Evolutionary conservation across 2,329 filamentous ascomycete genomes (phyloP).

Genomic region (Pestalotiopsis sp.): DNA sequence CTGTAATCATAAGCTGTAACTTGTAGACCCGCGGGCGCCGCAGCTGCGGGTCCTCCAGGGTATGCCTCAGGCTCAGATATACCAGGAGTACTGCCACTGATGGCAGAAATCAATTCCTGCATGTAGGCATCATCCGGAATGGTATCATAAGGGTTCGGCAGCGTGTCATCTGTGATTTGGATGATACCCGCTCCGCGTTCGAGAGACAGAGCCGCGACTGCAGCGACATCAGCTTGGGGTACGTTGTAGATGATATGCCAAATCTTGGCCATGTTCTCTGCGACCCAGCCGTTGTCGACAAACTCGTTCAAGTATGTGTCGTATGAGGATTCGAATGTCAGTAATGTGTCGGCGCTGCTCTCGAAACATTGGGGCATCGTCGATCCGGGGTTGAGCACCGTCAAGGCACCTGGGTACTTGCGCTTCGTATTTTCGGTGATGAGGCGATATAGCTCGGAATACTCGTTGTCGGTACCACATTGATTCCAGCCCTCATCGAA

Average conservation of each 20-base stretch:
- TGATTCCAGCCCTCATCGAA: neutral
- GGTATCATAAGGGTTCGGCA: neutral
- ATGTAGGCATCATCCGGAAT: neutral
- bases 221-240: neutral
- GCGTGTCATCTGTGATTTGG: neutral
- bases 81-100: neutral
- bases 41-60: neutral
- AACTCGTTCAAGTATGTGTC: neutral
- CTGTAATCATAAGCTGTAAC: neutral
- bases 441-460: neutral
- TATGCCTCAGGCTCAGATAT: neutral
- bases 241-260: constrained; percentile 1
- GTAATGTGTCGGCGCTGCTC: neutral
- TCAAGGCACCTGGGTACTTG: neutral
- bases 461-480: neutral
- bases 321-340: neutral
- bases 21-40: neutral
- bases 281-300: neutral
- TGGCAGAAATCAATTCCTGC: neutral
- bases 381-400: neutral
- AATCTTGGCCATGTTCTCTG: neutral
- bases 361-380: neutral
- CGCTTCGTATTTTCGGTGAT: neutral
- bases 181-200: neutral
- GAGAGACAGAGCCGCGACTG: neutral